These are phyloP conservation scores for Elongisporangium undulatum DNA, from an alignment of 352 stramenopile species.

Conservation along the genomic window DNA sequence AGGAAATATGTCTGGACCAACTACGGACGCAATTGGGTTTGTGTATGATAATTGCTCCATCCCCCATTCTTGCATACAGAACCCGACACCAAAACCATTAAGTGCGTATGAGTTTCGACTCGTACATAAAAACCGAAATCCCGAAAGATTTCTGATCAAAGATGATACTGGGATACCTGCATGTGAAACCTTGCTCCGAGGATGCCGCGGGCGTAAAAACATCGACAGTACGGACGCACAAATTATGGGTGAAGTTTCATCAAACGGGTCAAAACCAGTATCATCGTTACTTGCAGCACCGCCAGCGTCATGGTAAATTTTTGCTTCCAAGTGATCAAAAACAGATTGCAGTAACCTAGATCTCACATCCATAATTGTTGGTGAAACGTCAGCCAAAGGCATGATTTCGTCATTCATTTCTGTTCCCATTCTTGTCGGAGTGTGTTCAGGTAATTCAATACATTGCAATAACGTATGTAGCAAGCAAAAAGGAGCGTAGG, in stretches of 20 bases:
- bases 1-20: constrained; percentile 15
- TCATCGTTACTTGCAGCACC: neutral
- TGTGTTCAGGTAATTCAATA: constrained; percentile 10
- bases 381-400: neutral
- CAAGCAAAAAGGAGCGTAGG: constrained; percentile 10
- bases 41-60: constrained; percentile 15
- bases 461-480: constrained; percentile 11
- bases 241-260: neutral
- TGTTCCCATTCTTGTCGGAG: neutral
- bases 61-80: constrained; percentile 35
- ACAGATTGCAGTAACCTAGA: constrained; percentile 27
- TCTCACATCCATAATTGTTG: neutral
- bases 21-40: constrained; percentile 17
- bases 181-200: neutral
- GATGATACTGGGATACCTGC: neutral
- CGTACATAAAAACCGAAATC: neutral
- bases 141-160: neutral
- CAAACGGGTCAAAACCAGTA: neutral
- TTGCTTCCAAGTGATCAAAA: constrained; percentile 29
- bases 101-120: constrained; percentile 13
- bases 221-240: neutral
- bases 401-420: neutral
- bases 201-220: neutral
- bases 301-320: constrained; percentile 16
- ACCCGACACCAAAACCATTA: constrained; percentile 49